phyloP scores from a whole-genome alignment of 2,329 filamentous ascomycete genomes.

The Pestalotiopsis sp. region DNA sequence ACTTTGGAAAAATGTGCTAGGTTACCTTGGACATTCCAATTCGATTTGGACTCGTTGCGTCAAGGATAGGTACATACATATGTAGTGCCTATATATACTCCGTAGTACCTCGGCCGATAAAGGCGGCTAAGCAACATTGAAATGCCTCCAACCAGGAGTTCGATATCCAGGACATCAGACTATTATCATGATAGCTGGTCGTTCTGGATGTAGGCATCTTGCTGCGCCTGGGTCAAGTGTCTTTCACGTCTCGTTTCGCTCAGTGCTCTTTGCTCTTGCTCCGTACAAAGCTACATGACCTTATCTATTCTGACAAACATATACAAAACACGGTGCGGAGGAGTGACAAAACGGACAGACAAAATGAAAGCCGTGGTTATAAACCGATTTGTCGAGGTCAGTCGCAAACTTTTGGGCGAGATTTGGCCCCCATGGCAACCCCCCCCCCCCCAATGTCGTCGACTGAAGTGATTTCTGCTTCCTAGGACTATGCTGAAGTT shows the following conservation, averaged over 20 bases:
- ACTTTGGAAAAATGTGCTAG: too few relatives aligned
- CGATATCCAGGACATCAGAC: not conserved
- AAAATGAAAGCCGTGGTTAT: slow-evolving; percentile 31
- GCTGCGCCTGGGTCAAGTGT: too few relatives aligned
- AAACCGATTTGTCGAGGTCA: slow-evolving; percentile 23
- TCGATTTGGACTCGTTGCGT: too few relatives aligned
- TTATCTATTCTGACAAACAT: not conserved
- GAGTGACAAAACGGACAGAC: not conserved
- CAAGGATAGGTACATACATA: too few relatives aligned
- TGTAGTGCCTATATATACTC: too few relatives aligned
- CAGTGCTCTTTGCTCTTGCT: too few relatives aligned
- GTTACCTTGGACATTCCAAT: too few relatives aligned
- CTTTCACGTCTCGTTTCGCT: too few relatives aligned
- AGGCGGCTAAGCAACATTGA: not conserved
- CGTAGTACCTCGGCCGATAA: not conserved
- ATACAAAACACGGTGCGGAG: not conserved
- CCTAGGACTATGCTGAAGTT: slow-evolving; percentile 27
- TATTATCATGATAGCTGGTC: not conserved
- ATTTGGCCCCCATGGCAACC: not conserved
- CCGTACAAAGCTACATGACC: not conserved
- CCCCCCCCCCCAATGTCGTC: not conserved
- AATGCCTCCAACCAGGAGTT: not conserved
- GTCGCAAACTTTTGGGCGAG: not conserved
- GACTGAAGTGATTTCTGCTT: not conserved
- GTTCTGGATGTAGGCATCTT: not conserved